phyloP scores from a whole-genome alignment of 352 stramenopile genomes.

The Pythium dissimile region DNA sequence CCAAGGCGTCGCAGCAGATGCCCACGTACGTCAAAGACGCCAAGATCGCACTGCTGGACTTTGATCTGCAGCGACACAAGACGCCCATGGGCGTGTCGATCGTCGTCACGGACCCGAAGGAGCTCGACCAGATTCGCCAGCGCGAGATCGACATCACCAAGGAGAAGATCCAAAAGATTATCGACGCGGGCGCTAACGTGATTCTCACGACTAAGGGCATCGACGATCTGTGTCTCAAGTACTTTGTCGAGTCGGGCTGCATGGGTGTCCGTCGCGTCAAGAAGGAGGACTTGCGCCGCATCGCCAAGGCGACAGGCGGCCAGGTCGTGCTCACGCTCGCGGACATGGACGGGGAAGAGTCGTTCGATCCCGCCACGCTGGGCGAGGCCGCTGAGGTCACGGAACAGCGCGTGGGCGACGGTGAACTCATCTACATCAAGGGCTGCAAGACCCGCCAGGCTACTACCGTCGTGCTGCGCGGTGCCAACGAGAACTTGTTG shows the following conservation, averaged over 20 bases:
- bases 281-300: conserved; percentile 97
- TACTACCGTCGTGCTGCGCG: conserved; percentile 97
- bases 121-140: conserved; percentile 98
- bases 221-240: conserved; percentile 99
- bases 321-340: conserved; percentile 97
- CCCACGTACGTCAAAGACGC: conserved; percentile 92
- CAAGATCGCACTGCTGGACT: conserved; percentile 98
- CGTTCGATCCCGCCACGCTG: conserved; percentile 93
- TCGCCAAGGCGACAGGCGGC: conserved; percentile 98
- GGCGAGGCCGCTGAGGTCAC: conserved; percentile 92
- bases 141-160: conserved; percentile 99
- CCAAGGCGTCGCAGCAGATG: conserved; percentile 97
- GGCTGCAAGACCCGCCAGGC: conserved; percentile 92
- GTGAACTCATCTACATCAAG: conserved; percentile 99
- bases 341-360: conserved; percentile 98
- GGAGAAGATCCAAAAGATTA: conserved; percentile 99
- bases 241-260: conserved; percentile 98
- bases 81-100: conserved; percentile 97
- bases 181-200: conserved; percentile 97
- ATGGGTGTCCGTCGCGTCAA: conserved; percentile 97
- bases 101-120: conserved; percentile 91
- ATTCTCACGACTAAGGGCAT: conserved; percentile 99
- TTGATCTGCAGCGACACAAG: conserved; percentile 98
- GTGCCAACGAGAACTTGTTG: conserved; percentile 99
- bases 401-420: conserved; percentile 97